Conservation (phyloP, 2,329 filamentous ascomycete genomes). For the Penicillium verrucosum region DNA sequence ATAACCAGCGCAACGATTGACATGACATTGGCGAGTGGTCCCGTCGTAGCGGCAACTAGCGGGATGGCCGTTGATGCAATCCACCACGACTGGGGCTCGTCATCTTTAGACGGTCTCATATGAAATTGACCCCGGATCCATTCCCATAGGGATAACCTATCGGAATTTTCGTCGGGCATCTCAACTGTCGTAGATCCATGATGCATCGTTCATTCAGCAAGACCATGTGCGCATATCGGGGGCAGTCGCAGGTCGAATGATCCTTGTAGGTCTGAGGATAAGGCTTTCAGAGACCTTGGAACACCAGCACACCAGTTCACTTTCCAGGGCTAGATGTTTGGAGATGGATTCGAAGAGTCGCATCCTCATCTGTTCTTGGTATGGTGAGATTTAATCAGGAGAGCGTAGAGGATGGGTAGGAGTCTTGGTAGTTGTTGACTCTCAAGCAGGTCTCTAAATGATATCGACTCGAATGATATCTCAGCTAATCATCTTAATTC, state of each 20-base stretch:
- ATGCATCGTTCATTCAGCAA: slow-evolving; percentile 16
- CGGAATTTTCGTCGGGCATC: background rate
- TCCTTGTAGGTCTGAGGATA: background rate
- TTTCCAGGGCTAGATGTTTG: background rate
- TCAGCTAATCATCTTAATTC: background rate
- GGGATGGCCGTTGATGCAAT: slow-evolving; percentile 58
- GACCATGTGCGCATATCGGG: background rate
- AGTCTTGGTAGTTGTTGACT: background rate
- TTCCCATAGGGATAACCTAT: slow-evolving; percentile 15
- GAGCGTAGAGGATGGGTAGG: background rate
- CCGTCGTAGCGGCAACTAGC: slow-evolving; percentile 77
- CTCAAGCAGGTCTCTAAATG: background rate
- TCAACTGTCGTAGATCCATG: slow-evolving; percentile 12
- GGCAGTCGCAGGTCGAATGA: background rate
- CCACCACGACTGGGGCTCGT: slow-evolving; percentile 49
- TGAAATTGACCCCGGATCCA: slow-evolving; percentile 26
- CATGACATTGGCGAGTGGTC: slow-evolving; percentile 82
- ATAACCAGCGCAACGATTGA: slow-evolving; percentile 82
- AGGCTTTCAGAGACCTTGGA: background rate
- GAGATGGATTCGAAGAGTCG: background rate
- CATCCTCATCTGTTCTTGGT: slow-evolving; percentile 1
- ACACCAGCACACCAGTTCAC: background rate
- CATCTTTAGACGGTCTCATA: slow-evolving; percentile 42
- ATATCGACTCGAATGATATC: background rate
- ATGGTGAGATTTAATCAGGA: too few relatives aligned